phyloP scores from a whole-genome alignment of 768 basidiomycete species.

The Lactifluus echinatus region DNA sequence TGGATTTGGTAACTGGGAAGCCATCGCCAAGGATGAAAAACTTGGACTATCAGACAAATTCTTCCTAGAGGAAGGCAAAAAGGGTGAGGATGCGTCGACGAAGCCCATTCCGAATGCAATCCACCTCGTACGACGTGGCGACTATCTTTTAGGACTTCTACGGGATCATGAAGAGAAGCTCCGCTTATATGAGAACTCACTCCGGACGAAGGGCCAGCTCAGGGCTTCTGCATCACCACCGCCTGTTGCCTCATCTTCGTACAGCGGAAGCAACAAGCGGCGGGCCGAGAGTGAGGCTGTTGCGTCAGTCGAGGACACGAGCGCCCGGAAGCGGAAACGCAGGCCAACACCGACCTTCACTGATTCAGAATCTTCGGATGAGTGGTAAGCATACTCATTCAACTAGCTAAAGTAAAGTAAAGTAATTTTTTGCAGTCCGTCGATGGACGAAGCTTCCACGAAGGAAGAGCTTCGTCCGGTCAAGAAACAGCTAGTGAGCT shows the following conservation, averaged over 20 bases:
- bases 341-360: slow-evolving; percentile 96
- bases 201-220: slow-evolving; percentile 60
- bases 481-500: slow-evolving; percentile 83
- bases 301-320: slow-evolving; percentile 66
- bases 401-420: slow-evolving; percentile 7
- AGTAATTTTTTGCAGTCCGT: slow-evolving; percentile 48
- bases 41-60: slow-evolving; percentile 87
- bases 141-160: slow-evolving; percentile 79
- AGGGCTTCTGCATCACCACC: slow-evolving; percentile 75
- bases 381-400: slow-evolving; percentile 52
- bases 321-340: slow-evolving; percentile 72
- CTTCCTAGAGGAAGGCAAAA: slow-evolving; percentile 97
- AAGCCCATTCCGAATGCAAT: slow-evolving; percentile 95
- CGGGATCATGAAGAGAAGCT: slow-evolving; percentile 87
- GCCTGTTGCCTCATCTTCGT: slow-evolving; percentile 59
- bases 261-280: slow-evolving; percentile 54
- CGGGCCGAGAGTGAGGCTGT: slow-evolving; percentile 82
- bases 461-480: slow-evolving; percentile 96
- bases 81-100: slow-evolving; percentile 75
- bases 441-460: slow-evolving; percentile 88
- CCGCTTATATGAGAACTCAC: slow-evolving; percentile 76
- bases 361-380: slow-evolving; percentile 86
- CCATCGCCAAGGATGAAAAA: slow-evolving; percentile 79
- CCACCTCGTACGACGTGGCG: slow-evolving; percentile 93
- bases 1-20: slow-evolving; percentile 97